phyloP scores from a whole-genome alignment of 495 filamentous ascomycete genomes.

The Tirmania nivea region DNA sequence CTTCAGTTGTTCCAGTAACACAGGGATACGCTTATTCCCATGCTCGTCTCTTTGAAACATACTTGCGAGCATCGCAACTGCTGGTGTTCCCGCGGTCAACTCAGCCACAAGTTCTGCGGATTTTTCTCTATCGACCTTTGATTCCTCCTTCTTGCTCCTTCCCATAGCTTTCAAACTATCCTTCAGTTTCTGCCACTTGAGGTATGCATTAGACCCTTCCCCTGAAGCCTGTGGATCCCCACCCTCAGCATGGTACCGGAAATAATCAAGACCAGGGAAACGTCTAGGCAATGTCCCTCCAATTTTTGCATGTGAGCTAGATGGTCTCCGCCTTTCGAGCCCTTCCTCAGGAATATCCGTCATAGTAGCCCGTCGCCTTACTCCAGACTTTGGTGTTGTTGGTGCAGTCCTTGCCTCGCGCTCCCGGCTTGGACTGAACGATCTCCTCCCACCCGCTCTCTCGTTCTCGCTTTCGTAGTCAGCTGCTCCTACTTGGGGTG shows the following conservation, averaged over 20 bases:
- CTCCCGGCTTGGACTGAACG: slow-evolving; percentile 3
- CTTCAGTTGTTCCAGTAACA: slow-evolving; percentile 87
- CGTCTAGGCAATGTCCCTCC: not conserved
- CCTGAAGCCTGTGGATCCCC: not conserved
- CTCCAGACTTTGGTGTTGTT: slow-evolving; percentile 5
- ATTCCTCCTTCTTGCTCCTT: slow-evolving; percentile 55
- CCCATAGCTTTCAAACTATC: slow-evolving; percentile 63
- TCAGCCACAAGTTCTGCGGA: slow-evolving; percentile 93
- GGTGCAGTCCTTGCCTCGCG: slow-evolving; percentile 7
- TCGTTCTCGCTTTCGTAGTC: slow-evolving; percentile 9
- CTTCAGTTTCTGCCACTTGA: slow-evolving; percentile 75
- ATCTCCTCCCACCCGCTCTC: slow-evolving; percentile 5
- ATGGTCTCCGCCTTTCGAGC: not conserved
- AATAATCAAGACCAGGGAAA: not conserved
- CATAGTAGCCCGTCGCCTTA: slow-evolving; percentile 14
- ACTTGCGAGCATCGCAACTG: slow-evolving; percentile 77
- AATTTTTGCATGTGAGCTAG: not conserved
- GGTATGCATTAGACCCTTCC: slow-evolving; percentile 17
- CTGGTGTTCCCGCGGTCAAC: slow-evolving; percentile 72
- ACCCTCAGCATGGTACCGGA: not conserved
- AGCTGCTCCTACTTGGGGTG: not conserved
- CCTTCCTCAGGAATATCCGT: slow-evolving; percentile 11
- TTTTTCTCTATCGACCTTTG: slow-evolving; percentile 73
- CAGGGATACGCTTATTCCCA: slow-evolving; percentile 79
- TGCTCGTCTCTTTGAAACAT: slow-evolving; percentile 97